These are phyloP conservation scores for Crithidia acanthocephali DNA, from an alignment of 208 protist species.

Conservation along the genomic window DNA sequence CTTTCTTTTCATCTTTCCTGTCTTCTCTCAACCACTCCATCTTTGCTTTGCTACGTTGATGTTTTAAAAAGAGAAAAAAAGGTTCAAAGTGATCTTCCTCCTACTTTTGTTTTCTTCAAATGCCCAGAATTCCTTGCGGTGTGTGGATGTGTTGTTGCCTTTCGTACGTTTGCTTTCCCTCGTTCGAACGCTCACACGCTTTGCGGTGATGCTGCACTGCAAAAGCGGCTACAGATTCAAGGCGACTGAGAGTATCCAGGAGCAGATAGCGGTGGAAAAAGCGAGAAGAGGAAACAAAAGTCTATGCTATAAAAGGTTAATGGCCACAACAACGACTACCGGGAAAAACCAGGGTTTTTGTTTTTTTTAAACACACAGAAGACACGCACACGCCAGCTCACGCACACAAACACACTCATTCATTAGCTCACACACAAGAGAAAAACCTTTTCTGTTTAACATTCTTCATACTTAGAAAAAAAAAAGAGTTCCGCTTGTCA, in stretches of 20 bases:
- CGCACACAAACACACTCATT: background rate
- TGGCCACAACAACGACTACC: background rate
- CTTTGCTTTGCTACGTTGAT: background rate
- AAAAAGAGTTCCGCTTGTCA: background rate
- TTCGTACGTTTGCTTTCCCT: background rate
- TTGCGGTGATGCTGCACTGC: background rate
- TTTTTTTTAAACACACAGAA: background rate
- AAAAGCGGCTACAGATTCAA: too few species aligned
- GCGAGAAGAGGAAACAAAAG: background rate
- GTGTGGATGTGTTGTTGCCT: background rate
- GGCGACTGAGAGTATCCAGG: too few species aligned
- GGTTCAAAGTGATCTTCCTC: background rate
- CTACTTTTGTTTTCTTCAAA: constrained; percentile 21
- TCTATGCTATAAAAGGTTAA: constrained; percentile 3
- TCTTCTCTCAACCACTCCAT: background rate
- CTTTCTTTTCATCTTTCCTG: constrained; percentile 6
- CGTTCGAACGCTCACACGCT: background rate
- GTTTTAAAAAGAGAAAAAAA: background rate
- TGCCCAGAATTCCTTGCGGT: constrained; percentile 11
- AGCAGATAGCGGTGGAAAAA: background rate
- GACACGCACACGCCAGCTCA: constrained; percentile 11
- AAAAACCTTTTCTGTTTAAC: background rate
- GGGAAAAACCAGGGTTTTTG: too few species aligned
- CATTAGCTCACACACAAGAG: background rate
- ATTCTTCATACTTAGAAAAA: background rate